These are phyloP conservation scores for Durio zibethinus DNA, from an alignment of 345 rosid genomes.

Conservation along the genomic window DNA sequence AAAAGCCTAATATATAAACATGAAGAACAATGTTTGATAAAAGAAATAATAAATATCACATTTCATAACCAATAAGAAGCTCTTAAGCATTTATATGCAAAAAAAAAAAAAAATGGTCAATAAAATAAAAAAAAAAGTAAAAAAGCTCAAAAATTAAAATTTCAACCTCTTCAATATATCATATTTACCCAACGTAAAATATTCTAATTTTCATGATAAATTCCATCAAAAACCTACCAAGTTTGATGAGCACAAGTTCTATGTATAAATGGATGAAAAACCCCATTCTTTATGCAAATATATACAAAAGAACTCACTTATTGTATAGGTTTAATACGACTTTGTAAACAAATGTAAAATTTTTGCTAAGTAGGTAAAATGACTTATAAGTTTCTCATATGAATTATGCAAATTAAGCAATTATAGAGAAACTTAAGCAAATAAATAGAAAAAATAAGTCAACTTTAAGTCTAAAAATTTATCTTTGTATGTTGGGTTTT, in stretches of 20 bases:
- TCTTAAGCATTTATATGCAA: too few relatives aligned
- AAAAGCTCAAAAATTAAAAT: neutral
- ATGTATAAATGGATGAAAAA: constrained; percentile 10
- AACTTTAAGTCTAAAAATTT: constrained; percentile 10
- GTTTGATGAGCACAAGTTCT: constrained; percentile 6
- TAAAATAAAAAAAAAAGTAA: neutral
- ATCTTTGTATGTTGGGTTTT: constrained; percentile 85
- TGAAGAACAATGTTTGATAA: too few relatives aligned
- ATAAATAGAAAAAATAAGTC: neutral
- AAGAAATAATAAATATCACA: neutral
- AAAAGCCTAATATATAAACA: too few relatives aligned
- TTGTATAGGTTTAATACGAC: neutral
- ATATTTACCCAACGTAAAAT: neutral
- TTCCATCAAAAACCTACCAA: constrained; percentile 7
- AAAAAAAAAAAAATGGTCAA: neutral
- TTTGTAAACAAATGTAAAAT: too few relatives aligned
- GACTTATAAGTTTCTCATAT: too few relatives aligned
- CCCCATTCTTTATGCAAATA: constrained; percentile 6
- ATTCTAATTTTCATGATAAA: neutral
- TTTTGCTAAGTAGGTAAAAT: too few relatives aligned
- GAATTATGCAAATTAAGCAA: neutral
- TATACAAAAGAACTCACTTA: neutral
- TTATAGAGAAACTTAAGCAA: neutral
- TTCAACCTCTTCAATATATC: neutral
- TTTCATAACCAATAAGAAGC: too few relatives aligned